Percentiles rank a stretch among this genome's conserved stretches.
phyloP scores from a whole-genome alignment of 257 asterid species.

The Solanum bukasovii region DNA sequence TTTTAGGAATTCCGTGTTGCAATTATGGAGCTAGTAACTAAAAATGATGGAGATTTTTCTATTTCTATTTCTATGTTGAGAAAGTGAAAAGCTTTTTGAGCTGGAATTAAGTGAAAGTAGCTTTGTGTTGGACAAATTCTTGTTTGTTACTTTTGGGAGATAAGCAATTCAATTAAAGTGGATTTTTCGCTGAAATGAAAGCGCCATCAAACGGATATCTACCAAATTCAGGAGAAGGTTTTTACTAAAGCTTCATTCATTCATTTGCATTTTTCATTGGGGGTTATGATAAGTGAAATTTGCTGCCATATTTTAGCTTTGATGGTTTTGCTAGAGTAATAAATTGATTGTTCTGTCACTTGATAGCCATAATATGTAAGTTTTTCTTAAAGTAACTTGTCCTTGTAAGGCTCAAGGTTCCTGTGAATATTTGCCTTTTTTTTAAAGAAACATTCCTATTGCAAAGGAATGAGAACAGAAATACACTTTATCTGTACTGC shows the following conservation, averaged over 20 bases:
- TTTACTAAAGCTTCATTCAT: neutral
- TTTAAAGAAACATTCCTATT: neutral
- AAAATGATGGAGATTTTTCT: neutral
- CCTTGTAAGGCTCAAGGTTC: neutral
- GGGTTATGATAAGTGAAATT: neutral
- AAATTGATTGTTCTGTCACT: neutral
- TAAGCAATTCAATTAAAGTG: neutral
- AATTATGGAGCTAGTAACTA: neutral
- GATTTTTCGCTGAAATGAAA: conserved; percentile 46
- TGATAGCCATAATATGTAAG: neutral
- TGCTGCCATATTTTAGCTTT: neutral
- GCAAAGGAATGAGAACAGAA: neutral
- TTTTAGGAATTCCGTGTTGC: neutral
- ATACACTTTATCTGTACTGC: neutral
- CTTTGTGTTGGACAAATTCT: neutral
- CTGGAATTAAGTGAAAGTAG: neutral
- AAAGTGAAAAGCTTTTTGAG: neutral
- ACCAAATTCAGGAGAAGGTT: conserved; percentile 82
- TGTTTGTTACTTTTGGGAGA: neutral
- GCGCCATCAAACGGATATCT: conserved; percentile 60
- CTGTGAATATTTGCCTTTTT: neutral
- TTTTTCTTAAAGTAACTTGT: neutral
- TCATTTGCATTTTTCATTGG: neutral
- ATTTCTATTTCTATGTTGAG: neutral
- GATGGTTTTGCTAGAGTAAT: neutral